phyloP scores from a whole-genome alignment of 495 filamentous ascomycete genomes.

The Cenococcum geophilum region DNA sequence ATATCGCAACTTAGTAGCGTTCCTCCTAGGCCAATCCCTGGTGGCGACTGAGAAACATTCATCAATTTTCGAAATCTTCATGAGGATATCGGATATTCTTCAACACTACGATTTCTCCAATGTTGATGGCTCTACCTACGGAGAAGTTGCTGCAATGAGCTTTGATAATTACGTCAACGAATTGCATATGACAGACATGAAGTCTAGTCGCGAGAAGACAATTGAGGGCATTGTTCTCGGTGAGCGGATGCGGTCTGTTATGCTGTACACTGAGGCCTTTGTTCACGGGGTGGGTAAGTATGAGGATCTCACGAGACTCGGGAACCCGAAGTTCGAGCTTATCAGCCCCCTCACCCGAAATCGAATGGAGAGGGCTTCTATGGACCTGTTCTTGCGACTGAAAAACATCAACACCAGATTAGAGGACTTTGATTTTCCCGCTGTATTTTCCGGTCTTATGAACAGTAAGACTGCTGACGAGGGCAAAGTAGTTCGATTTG shows the following conservation, averaged over 20 bases:
- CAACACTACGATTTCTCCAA: conserved; percentile 73
- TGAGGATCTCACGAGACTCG: conserved; percentile 60
- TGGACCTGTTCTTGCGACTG: conserved; percentile 67
- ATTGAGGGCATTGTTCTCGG: conserved; percentile 83
- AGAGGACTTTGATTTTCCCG: conserved; percentile 82
- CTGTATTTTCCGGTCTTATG: conserved; percentile 80
- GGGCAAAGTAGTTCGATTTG: conserved; percentile 72
- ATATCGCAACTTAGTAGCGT: conserved; percentile 86
- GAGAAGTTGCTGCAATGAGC: conserved; percentile 67
- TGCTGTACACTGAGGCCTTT: conserved; percentile 85
- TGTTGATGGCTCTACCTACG: conserved; percentile 72
- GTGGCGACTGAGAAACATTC: conserved; percentile 65
- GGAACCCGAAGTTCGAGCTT: conserved; percentile 59
- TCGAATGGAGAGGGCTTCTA: conserved; percentile 69
- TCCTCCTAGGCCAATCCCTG: conserved; percentile 72
- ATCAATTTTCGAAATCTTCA: conserved; percentile 66
- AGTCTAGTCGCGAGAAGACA: conserved; percentile 79
- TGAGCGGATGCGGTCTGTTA: conserved; percentile 73
- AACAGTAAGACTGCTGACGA: conserved; percentile 68
- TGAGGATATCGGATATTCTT: conserved; percentile 62
- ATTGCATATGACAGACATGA: conserved; percentile 69
- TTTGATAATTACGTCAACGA: conserved; percentile 74
- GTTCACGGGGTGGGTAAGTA: conserved; percentile 90
- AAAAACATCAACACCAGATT: conserved; percentile 62
- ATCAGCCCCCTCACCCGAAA: conserved; percentile 67